Percentiles rank a stretch among this genome's conserved stretches.
Conservation (phyloP, 371 early-diverging fungal genomes). For the Mucor saturninus region DNA sequence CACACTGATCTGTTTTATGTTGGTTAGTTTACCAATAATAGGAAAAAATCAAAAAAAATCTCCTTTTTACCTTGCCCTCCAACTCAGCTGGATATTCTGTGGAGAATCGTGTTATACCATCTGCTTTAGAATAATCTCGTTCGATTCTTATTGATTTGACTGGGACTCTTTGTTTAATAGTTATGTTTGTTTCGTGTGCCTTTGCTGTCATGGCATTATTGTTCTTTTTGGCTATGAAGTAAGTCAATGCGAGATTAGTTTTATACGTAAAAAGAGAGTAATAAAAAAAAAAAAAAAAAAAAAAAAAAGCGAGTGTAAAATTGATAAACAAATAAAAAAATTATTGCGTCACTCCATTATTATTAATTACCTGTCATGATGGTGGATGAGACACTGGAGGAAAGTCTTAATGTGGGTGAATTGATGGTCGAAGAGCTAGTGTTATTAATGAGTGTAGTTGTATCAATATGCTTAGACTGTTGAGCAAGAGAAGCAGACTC, state of each 20-base stretch:
- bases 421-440: slow-evolving; percentile 14
- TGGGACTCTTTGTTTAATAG: slow-evolving; percentile 26
- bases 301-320: slow-evolving; percentile 4
- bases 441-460: slow-evolving; percentile 19
- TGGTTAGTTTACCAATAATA: neutral
- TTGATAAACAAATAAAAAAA: slow-evolving; percentile 11
- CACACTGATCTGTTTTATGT: slow-evolving; percentile 30
- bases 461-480: slow-evolving; percentile 15
- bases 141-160: slow-evolving; percentile 44
- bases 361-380: slow-evolving; percentile 24
- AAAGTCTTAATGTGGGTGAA: slow-evolving; percentile 1
- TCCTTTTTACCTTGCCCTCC: slow-evolving; percentile 40
- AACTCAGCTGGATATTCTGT: slow-evolving; percentile 46
- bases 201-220: slow-evolving; percentile 24
- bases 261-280: neutral
- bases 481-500: slow-evolving; percentile 7
- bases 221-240: slow-evolving; percentile 1
- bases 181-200: slow-evolving; percentile 20
- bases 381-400: slow-evolving; percentile 22
- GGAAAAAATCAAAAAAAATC: neutral
- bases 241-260: neutral
- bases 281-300: neutral
- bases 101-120: slow-evolving; percentile 53
- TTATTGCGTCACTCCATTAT: slow-evolving; percentile 26
- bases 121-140: slow-evolving; percentile 53